Evolutionary conservation across 208 protist species (phyloP).

Genomic region (Trichomonas tenax): DNA sequence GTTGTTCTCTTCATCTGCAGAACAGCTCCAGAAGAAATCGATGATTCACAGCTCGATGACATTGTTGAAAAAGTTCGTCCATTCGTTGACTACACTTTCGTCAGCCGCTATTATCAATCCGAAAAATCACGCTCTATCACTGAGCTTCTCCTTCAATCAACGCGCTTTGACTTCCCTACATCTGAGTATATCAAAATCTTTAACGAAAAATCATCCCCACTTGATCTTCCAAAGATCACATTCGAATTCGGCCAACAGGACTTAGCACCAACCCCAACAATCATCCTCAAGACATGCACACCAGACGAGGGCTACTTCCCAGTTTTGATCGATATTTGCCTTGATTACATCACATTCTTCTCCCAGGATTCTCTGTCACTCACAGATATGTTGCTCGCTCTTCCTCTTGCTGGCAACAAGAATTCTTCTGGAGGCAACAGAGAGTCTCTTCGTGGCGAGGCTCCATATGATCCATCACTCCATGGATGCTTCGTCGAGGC

Average conservation of each 20-base stretch:
- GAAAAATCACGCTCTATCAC: not conserved
- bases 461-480: not conserved
- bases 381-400: not conserved
- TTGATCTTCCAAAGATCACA: not conserved
- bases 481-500: not conserved
- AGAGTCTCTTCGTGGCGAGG: not conserved
- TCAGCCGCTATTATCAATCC: not conserved
- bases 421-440: no score
- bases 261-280: not conserved
- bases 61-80: not conserved
- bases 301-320: not conserved
- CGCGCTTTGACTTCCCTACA: not conserved
- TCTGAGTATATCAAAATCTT: not conserved
- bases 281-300: not conserved
- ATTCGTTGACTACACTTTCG: not conserved
- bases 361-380: not conserved
- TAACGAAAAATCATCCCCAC: not conserved
- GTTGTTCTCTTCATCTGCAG: not conserved
- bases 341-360: not conserved
- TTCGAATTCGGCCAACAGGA: not conserved
- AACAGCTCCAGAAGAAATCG: not conserved
- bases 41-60: not conserved
- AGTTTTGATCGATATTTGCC: not conserved
- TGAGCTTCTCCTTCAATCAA: not conserved
- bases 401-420: not conserved